Evolutionary conservation across 2,329 filamentous ascomycete species (phyloP), one percentile per base, ranked within the genome.

Genomic region (Davidsoniella virescens): DNA sequence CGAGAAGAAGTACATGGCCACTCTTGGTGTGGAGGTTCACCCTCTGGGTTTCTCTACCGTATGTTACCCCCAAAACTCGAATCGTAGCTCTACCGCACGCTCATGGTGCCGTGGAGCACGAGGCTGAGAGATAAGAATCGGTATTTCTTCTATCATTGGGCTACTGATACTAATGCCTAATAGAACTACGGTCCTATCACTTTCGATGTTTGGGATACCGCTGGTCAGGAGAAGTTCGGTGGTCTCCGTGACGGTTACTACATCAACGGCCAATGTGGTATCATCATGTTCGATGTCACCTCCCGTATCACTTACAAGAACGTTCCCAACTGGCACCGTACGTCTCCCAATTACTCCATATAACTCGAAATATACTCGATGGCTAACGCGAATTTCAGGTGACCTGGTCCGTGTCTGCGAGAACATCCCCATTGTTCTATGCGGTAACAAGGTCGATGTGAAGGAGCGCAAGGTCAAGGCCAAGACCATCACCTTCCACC

Each of bases 401-500:
- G 92, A 98, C 65, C 81, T 98, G 62, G 88, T 95, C 71, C 92
- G 90, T 71, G 90, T 98, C 64, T 96, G 90, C 75, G 90, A 98
- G 79, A 94, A 92, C 76, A 92, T 98, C 63, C 90, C 90, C 61
- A 96, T 98, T 64, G 92, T 96, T 62, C 84, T 98, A 58, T 87
- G 82, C 69, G 90, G 90, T 65, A 98, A 98, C 85, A 98, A 98
- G 80, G 90, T 98, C 68, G 90, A 98, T 64, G 92, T 98, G 58
- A 98, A 98, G 84, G 92, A 98, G 80, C 87, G 92, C 70, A 98
- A 98, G 76, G 92, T 98, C 67, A 98, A 98, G 82, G 92, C 92
- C 66, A 98, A 98, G 86, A 93, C 90, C 67, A 98, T 98, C 72
- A 98, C 92, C 59, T 98, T 98, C 85, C 92, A 98, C 80, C 87